Percentiles rank a stretch among this genome's conserved stretches.
Evolutionary conservation across 352 stramenopile species (phyloP).

Genomic region (Globisporangium irregulare): DNA sequence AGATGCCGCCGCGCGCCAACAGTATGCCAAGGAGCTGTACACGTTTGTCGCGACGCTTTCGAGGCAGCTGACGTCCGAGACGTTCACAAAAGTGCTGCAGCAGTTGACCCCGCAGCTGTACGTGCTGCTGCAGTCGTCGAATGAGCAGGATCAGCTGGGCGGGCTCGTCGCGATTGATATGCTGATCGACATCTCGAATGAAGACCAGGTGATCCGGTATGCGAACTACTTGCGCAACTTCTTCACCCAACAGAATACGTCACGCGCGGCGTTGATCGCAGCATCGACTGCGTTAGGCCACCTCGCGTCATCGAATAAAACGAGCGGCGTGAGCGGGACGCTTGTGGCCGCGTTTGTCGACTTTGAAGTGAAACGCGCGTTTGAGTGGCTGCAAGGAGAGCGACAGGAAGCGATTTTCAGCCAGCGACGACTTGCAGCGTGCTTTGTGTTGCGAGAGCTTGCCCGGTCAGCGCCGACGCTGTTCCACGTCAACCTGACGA

Average conservation of each 20-base stretch:
- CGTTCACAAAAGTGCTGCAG: conserved; percentile 70
- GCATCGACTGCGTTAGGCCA: conserved; percentile 79
- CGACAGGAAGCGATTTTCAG: conserved; percentile 71
- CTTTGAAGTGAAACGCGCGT: conserved; percentile 89
- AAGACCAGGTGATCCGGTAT: conserved; percentile 90
- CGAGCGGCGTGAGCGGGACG: conserved; percentile 73
- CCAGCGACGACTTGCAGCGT: conserved; percentile 72
- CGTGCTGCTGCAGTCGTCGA: conserved; percentile 53
- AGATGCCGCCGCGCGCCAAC: conserved; percentile 30
- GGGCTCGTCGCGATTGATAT: conserved; percentile 71
- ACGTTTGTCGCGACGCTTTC: conserved; percentile 59
- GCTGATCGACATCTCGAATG: conserved; percentile 78
- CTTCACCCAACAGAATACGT: conserved; percentile 67
- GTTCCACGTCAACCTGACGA: conserved; percentile 90
- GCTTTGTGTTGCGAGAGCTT: conserved; percentile 86
- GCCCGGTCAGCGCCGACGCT: conserved; percentile 84
- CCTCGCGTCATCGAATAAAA: conserved; percentile 65
- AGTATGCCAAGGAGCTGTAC: conserved; percentile 58
- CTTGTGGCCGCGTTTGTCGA: conserved; percentile 89
- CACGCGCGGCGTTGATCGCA: conserved; percentile 53
- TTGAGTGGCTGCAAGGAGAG: conserved; percentile 84
- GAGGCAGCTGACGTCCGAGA: conserved; percentile 75
- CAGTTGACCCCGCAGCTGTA: conserved; percentile 80
- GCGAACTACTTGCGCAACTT: conserved; percentile 89
- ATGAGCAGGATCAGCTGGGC: conserved; percentile 70